These are phyloP conservation scores for Solanum bulbocastanum DNA, from an alignment of 257 asterid genomes.

Conservation along the genomic window DNA sequence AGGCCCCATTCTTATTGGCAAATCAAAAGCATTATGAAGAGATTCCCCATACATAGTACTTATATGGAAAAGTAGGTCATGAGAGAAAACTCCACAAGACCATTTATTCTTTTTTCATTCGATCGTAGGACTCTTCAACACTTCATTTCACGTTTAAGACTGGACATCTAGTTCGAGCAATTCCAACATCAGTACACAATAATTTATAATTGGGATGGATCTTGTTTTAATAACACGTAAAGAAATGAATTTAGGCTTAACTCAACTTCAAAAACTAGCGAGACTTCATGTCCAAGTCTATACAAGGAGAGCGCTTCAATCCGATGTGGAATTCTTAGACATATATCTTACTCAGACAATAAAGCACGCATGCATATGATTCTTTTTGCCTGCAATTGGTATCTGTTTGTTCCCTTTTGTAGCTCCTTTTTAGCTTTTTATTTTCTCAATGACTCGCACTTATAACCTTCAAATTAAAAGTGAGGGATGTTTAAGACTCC, in stretches of 20 bases:
- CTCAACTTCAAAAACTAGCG: too few species aligned
- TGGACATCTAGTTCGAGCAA: background rate
- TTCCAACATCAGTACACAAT: background rate
- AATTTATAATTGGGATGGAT: background rate
- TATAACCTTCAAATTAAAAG: too few species aligned
- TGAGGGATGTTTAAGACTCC: too few species aligned
- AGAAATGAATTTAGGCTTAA: too few species aligned
- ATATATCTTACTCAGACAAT: background rate
- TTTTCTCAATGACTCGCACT: background rate
- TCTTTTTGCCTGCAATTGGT: background rate
- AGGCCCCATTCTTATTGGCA: background rate
- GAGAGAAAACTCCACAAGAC: too few species aligned
- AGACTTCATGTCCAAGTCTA: background rate
- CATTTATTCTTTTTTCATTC: too few species aligned
- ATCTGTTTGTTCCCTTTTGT: background rate
- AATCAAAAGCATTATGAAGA: background rate
- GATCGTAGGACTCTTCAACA: background rate
- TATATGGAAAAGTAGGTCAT: too few species aligned
- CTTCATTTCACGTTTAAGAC: fast-evolving
- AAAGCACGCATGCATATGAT: background rate
- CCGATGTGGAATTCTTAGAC: background rate
- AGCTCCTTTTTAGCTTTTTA: too few species aligned
- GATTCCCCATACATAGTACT: background rate
- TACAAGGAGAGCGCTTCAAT: background rate
- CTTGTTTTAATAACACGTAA: background rate